Percentiles rank a stretch among this genome's conserved stretches.
phyloP scores from a whole-genome alignment of 2,329 filamentous ascomycete species.

The Trichophyton rubrum region DNA sequence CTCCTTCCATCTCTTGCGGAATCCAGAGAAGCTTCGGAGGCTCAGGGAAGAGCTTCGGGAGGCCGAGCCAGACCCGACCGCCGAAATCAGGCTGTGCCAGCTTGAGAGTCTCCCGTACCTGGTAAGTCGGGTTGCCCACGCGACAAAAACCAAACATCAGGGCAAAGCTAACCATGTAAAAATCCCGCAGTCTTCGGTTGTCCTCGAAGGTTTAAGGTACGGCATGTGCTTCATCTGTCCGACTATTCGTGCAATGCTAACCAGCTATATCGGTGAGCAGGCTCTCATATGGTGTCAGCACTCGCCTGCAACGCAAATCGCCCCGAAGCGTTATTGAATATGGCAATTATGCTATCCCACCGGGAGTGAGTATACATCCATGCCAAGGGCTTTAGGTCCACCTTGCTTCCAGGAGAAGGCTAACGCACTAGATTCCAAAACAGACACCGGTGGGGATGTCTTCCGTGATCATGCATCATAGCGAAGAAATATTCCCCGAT shows the following conservation, averaged over 20 bases:
- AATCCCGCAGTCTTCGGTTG: slow-evolving; percentile 12
- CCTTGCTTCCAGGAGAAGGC: not conserved
- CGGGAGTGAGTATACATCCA: slow-evolving; percentile 11
- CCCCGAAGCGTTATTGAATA: slow-evolving; percentile 12
- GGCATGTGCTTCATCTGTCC: not conserved
- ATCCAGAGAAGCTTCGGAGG: slow-evolving; percentile 6
- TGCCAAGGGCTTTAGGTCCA: not conserved
- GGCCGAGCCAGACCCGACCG: not conserved
- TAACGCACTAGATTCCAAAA: not conserved
- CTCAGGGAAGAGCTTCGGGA: slow-evolving; percentile 7
- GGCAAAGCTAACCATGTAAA: not conserved
- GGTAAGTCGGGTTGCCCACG: slow-evolving; percentile 5
- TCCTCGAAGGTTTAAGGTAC: slow-evolving; percentile 14
- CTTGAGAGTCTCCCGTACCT: slow-evolving; percentile 12
- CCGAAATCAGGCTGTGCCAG: slow-evolving; percentile 3
- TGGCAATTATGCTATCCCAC: slow-evolving; percentile 13
- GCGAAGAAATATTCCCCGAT: slow-evolving; percentile 17
- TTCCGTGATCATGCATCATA: slow-evolving; percentile 15
- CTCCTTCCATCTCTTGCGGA: slow-evolving; percentile 10
- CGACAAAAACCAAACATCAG: not conserved
- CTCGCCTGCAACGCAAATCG: slow-evolving; percentile 13
- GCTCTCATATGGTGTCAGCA: slow-evolving; percentile 13
- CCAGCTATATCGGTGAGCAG: not conserved
- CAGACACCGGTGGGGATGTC: slow-evolving; percentile 17
- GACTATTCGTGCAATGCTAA: not conserved